A percentile compares a stretch with the other conserved stretches of the same genome.
These are phyloP conservation scores for Stellera chamaejasme DNA, from an alignment of 345 rosid genomes.

Conservation along the genomic window DNA sequence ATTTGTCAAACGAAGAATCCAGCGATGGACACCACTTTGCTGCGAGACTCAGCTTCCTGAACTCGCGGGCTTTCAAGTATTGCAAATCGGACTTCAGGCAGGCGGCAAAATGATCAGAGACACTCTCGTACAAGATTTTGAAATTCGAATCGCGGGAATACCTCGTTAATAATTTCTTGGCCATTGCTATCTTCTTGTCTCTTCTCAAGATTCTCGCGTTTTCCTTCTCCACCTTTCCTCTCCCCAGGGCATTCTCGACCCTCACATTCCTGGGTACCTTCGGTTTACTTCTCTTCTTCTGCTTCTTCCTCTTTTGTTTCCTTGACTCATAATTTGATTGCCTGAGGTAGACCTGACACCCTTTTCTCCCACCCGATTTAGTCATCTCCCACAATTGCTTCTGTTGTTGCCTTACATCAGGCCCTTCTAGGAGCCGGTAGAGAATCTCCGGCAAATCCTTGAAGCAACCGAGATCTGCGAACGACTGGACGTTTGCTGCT, in stretches of 20 bases:
- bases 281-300: neutral
- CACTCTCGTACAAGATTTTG: slow-evolving; percentile 37
- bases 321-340: neutral
- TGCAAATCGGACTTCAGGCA: slow-evolving; percentile 24
- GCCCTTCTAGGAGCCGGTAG: slow-evolving; percentile 44
- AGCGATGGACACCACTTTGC: slow-evolving; percentile 73
- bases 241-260: slow-evolving; percentile 14
- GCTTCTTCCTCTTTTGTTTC: neutral
- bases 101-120: slow-evolving; percentile 42
- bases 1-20: slow-evolving; percentile 43
- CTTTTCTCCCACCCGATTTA: neutral
- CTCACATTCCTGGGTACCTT: slow-evolving; percentile 8
- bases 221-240: slow-evolving; percentile 22
- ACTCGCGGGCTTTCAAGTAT: slow-evolving; percentile 19
- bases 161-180: slow-evolving; percentile 26
- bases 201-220: slow-evolving; percentile 33
- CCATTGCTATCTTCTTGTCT: slow-evolving; percentile 28
- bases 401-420: slow-evolving; percentile 28
- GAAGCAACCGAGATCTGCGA: slow-evolving; percentile 43
- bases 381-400: slow-evolving; percentile 30
- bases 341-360: neutral
- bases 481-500: slow-evolving; percentile 33
- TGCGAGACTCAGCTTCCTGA: slow-evolving; percentile 40
- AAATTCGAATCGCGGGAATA: slow-evolving; percentile 39
- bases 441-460: slow-evolving; percentile 65